Evolutionary conservation across 805 yeast genomes (phyloP), one percentile per base, ranked within the genome.

Genomic region (Metschnikowia noctiluminum): DNA sequence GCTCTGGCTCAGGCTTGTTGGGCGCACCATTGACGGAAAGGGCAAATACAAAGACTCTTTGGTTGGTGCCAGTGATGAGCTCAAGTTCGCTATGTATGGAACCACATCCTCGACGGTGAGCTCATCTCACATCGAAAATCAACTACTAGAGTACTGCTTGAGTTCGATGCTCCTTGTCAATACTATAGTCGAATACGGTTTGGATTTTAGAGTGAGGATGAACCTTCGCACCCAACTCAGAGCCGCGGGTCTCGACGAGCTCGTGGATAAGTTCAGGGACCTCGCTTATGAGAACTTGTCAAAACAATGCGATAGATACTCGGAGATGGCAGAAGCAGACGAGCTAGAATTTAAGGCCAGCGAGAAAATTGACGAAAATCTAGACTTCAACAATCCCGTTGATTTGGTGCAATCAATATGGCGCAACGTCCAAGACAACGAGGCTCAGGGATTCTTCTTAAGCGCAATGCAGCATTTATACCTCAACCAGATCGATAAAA

Each of bases 41-140:
- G 98, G 98, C 7, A 85, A 82, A 58, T 71, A 70, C 53, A 76
- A 87, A 78, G 96, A 97, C 10, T 88, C 97, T 0, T 66, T 85
- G 59, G 98, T 92, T 8, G 97, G 97, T 1, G 96, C 97, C 0
- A 84, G 89, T 50, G 94, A 85, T 9, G 97, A 92, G 56, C 77
- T 82, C 46, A 83, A 81, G 50, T 43, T 37, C 38, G 59, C 59
- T 28, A 40, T 50, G 45, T 42, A 53, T 38, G 58, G 56, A 35
- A 44, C 59, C 6, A 40, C 32, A n/a, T 45, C 58, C 13, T 64
- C 77, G 11, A 80, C 82, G 0, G 67, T 67, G 26, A 71, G 77
- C 31, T 28, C 47, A 7, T 34, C 52, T 1, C 75, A 76, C 43
- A 77, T 81, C 27, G 92, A 87, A 60, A 76, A 76, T 46, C 80